Evolutionary conservation across 768 basidiomycete species (phyloP), one percentile per base, ranked within the genome.

Genomic region (Exidia glandulosa): DNA sequence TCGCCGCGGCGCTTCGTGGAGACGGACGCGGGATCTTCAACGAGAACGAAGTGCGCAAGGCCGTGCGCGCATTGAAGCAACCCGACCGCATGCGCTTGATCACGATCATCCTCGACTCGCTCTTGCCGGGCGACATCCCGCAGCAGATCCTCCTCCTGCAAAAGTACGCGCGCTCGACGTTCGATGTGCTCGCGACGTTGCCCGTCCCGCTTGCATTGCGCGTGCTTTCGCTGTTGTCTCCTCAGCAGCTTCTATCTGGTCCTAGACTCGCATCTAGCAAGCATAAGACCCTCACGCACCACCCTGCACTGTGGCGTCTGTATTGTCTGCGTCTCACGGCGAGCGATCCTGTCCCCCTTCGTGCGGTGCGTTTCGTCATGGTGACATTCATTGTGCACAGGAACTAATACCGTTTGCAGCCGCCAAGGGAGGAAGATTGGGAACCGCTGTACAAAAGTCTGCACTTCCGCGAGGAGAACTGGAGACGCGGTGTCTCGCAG

Each of bases 381-480:
- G 23, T 16, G 34, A 7, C 34, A 36, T 36, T 16, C 7, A 36
- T 36, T 7, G n/a, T n/a, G 16, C 34, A 36, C 7, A 7, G 7
- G 16, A 36, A 7, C 34, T 36, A 36, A 36, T 3, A 23, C 41
- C n/a, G n/a, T n/a, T 56, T 63, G 50, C 69, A 63, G n/a, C n/a
- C n/a, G n/a, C n/a, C n/a, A n/a, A 45, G 41, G 2, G 50, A 54
- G 50, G 50, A 54, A 1, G 7, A 27, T 50, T 82, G 81, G 82
- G 80, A 81, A 65, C 80, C 85, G 0, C 71, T 93, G 7, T 94
- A 92, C 68, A 83, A 86, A 41, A 84, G 86, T 19, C 77, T 94
- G 13, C 88, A 92, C 66, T 85, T 90, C 69, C 85, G 90, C 48
- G 91, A 95, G 72, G 82, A 81, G 41, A 94, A 94, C 73, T 90